phyloP scores from a whole-genome alignment of 108 stramenopile species.

The Skeletonema marinoi region DNA sequence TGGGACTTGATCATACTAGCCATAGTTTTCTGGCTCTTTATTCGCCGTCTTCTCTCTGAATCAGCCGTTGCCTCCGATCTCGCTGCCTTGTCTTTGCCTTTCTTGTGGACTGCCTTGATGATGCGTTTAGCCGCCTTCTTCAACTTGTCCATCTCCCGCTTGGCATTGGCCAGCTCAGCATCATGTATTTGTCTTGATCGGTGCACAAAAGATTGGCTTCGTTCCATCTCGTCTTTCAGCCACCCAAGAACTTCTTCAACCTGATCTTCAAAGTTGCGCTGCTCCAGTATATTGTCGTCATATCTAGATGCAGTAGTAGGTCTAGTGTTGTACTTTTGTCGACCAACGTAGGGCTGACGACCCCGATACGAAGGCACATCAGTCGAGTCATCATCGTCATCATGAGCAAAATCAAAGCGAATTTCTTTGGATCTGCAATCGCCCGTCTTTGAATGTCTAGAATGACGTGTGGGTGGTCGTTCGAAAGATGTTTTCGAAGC shows the following conservation, averaged over 20 bases:
- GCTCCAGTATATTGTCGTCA: conserved; percentile 1
- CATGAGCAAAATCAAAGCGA: conserved; percentile 5
- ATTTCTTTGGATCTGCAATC: conserved; percentile 15
- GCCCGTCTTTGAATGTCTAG: neutral
- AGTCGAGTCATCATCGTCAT: neutral
- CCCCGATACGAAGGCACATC: neutral
- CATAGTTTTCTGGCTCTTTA: conserved; percentile 33
- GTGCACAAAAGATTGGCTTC: conserved; percentile 39
- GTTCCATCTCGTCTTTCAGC: conserved; percentile 48
- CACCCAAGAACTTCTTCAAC: conserved; percentile 45
- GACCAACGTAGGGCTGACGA: neutral
- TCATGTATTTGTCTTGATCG: conserved; percentile 41
- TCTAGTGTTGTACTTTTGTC: conserved; percentile 4
- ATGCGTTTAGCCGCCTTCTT: conserved; percentile 46
- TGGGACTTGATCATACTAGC: conserved; percentile 42
- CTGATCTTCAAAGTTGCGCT: conserved; percentile 31
- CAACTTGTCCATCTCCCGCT: conserved; percentile 38
- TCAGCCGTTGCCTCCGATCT: conserved; percentile 38
- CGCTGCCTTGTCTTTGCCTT: conserved; percentile 43
- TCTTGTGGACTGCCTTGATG: conserved; percentile 45
- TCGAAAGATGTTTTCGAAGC: neutral
- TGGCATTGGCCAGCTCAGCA: conserved; percentile 39
- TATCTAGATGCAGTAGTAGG: neutral
- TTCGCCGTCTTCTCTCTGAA: conserved; percentile 26
- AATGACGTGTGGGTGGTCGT: neutral